Evolutionary conservation across 2,329 filamentous ascomycete species (phyloP).

Genomic region (Tolypocladium ovalisporum): DNA sequence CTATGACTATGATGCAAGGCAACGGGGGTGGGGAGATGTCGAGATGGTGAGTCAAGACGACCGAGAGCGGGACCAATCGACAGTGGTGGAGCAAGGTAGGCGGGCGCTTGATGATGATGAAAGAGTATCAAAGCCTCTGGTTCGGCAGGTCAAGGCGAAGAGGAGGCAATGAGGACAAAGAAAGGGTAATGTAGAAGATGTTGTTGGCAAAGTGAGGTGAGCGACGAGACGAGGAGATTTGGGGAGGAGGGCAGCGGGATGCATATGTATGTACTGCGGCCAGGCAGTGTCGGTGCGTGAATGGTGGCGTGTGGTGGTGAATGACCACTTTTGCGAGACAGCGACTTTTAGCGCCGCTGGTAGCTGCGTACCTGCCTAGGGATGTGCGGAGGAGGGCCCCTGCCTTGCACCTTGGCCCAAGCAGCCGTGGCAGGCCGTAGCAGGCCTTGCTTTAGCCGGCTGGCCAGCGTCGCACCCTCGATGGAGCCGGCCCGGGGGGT

Average conservation of each 20-base stretch:
- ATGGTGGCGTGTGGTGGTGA: conserved; percentile 2
- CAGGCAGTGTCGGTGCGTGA: neutral
- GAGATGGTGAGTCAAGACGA: conserved; percentile 9
- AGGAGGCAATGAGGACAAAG: conserved; percentile 2
- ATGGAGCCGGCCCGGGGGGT: neutral
- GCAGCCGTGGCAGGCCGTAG: neutral
- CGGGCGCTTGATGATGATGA: neutral
- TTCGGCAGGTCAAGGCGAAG: neutral
- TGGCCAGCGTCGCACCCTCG: neutral
- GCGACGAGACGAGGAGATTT: neutral
- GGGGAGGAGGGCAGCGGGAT: conserved; percentile 10
- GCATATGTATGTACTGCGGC: conserved; percentile 9
- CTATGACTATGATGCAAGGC: neutral
- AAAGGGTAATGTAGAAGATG: neutral
- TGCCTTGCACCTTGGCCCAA: neutral
- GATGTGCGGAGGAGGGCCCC: neutral
- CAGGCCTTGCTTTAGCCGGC: neutral
- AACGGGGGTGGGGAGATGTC: conserved; percentile 2
- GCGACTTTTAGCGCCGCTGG: conserved; percentile 5
- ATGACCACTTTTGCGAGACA: conserved; percentile 6
- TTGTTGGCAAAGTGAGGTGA: conserved; percentile 2
- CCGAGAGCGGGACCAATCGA: conserved; percentile 8
- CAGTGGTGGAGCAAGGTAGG: neutral
- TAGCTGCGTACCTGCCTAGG: conserved; percentile 5
- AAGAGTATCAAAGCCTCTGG: conserved; percentile 1